A percentile compares a stretch with the other conserved stretches of the same genome.
phyloP scores from a whole-genome alignment of 345 rosid species.

The Eucalyptus albens region DNA sequence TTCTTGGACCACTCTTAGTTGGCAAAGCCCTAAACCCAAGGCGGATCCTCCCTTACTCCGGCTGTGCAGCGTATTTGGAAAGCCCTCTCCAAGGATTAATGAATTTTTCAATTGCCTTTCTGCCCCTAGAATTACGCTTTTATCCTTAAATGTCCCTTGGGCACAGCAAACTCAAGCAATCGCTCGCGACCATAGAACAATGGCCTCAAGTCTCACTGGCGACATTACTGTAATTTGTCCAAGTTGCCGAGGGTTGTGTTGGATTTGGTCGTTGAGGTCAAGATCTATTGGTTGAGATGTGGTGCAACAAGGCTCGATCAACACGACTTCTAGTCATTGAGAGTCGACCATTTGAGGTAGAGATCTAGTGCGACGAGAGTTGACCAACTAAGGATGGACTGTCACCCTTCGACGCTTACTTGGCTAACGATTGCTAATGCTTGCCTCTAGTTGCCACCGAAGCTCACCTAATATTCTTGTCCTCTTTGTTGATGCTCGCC shows the following conservation, averaged over 20 bases:
- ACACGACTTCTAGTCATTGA: neutral
- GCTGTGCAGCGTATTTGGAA: neutral
- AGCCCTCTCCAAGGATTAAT: neutral
- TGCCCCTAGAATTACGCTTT: neutral
- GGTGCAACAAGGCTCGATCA: neutral
- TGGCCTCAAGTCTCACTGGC: neutral
- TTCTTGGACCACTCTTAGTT: neutral
- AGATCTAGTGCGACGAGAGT: neutral
- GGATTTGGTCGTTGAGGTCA: neutral
- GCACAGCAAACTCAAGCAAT: neutral
- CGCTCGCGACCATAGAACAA: neutral
- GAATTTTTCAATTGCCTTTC: neutral
- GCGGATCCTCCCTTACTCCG: neutral
- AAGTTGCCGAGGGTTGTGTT: neutral
- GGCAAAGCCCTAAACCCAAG: neutral
- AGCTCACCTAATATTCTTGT: neutral
- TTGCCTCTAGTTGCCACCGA: neutral
- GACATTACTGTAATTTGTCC: neutral
- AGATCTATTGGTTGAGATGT: neutral
- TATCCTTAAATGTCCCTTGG: neutral
- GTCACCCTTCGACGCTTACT: rapidly evolving
- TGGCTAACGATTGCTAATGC: rapidly evolving
- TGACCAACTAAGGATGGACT: neutral
- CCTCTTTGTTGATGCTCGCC: neutral
- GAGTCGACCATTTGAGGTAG: neutral